Conservation (phyloP, 2,329 filamentous ascomycete genomes). For the Curvularia sp. region DNA sequence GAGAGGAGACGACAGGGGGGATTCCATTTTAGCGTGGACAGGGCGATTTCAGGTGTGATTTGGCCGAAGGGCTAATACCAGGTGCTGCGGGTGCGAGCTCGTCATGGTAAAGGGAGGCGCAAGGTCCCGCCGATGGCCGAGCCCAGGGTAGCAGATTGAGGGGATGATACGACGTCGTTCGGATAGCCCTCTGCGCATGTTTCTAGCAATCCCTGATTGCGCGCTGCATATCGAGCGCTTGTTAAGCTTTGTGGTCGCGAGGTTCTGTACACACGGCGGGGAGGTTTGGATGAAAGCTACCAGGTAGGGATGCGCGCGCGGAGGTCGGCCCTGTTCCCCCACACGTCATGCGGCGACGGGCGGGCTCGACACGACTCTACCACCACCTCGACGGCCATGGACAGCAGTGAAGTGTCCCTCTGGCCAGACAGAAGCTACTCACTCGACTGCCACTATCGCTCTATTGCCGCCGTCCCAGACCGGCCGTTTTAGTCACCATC, state of each 20-base stretch:
- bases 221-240: conserved; percentile 9
- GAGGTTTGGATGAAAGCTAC: conserved; percentile 1
- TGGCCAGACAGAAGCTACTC: conserved; percentile 25
- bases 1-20: conserved; percentile 25
- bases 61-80: conserved; percentile 10
- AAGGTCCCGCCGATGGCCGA: conserved; percentile 27
- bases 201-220: conserved; percentile 15
- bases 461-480: not conserved
- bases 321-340: conserved; percentile 18
- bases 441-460: conserved; percentile 3
- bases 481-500: conserved; percentile 15
- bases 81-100: conserved; percentile 17
- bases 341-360: conserved; percentile 31
- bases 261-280: conserved; percentile 2
- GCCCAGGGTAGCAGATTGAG: conserved; percentile 20
- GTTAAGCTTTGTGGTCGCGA: not conserved
- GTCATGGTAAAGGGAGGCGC: conserved; percentile 33
- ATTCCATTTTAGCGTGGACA: conserved; percentile 26
- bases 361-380: conserved; percentile 19
- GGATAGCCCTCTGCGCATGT: conserved; percentile 29
- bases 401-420: conserved; percentile 25
- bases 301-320: conserved; percentile 7
- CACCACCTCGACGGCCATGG: conserved; percentile 34
- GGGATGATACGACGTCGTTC: conserved; percentile 5
- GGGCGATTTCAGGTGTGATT: conserved; percentile 3